Evolutionary conservation across 108 stramenopile species (phyloP).

Genomic region (Epithemia pelagica): DNA sequence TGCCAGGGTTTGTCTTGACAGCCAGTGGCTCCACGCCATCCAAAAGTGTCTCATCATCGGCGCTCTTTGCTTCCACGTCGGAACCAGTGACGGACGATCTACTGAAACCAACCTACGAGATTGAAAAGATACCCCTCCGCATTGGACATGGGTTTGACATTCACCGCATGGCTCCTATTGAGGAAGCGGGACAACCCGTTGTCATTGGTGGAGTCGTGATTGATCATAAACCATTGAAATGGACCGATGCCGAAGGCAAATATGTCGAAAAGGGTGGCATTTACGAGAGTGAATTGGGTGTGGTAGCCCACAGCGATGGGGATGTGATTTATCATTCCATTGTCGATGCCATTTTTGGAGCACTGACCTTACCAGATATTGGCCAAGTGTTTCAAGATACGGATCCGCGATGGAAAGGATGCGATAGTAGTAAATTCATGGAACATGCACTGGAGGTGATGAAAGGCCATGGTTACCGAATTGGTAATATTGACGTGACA

Average conservation of each 20-base stretch:
- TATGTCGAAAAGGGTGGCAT: conserved; percentile 63
- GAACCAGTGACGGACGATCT: conserved; percentile 28
- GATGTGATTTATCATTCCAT: conserved; percentile 93
- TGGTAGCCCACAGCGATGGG: conserved; percentile 91
- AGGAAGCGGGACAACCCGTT: conserved; percentile 83
- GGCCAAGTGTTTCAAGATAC: conserved; percentile 94
- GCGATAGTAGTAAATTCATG: conserved; percentile 91
- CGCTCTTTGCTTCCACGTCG: conserved; percentile 2
- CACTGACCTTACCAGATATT: conserved; percentile 85
- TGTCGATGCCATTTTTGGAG: conserved; percentile 92
- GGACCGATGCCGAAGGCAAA: conserved; percentile 76
- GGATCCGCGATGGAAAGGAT: conserved; percentile 92
- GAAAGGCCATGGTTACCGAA: conserved; percentile 68
- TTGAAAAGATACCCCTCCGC: conserved; percentile 74
- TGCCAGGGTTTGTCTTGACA: too few species aligned
- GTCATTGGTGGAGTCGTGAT: conserved; percentile 88
- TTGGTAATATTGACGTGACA: conserved; percentile 89
- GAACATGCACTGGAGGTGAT: conserved; percentile 85
- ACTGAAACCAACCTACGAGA: conserved; percentile 60
- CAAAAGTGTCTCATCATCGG: too few species aligned
- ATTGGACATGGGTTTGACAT: conserved; percentile 97
- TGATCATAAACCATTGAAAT: conserved; percentile 77
- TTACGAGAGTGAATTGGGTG: conserved; percentile 78
- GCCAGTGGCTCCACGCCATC: too few species aligned
- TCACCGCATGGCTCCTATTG: conserved; percentile 85